phyloP scores from a whole-genome alignment of 2,329 filamentous ascomycete genomes.

The Aspergillus sclerotialis region DNA sequence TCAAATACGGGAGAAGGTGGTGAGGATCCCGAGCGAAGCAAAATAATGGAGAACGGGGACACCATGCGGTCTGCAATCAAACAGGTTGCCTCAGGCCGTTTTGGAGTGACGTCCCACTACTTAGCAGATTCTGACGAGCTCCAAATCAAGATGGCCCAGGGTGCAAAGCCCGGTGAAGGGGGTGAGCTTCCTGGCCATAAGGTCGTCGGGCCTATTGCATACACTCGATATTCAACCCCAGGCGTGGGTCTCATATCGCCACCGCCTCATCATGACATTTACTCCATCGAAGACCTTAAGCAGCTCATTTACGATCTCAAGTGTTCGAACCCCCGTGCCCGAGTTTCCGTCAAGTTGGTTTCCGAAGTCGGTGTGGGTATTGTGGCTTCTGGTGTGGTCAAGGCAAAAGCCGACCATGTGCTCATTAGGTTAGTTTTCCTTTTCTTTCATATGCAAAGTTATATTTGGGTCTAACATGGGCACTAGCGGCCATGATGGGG shows the following conservation, averaged over 20 bases:
- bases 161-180: constrained; percentile 94
- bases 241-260: constrained; percentile 95
- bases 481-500: constrained; percentile 92
- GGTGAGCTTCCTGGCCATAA: constrained; percentile 96
- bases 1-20: constrained; percentile 97
- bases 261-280: constrained; percentile 95
- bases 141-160: constrained; percentile 99
- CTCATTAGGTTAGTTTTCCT: too few relatives aligned
- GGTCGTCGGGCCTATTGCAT: constrained; percentile 87
- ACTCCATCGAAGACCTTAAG: constrained; percentile 96
- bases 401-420: constrained; percentile 95
- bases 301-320: constrained; percentile 97
- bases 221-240: constrained; percentile 90
- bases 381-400: constrained; percentile 92
- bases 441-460: too few relatives aligned
- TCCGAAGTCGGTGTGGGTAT: constrained; percentile 97
- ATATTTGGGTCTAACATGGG: too few relatives aligned
- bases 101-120: constrained; percentile 92
- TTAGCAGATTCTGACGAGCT: constrained; percentile 91
- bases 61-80: constrained; percentile 98
- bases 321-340: constrained; percentile 85
- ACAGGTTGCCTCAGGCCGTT: constrained; percentile 91
- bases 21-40: constrained; percentile 85
- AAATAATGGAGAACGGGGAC: constrained; percentile 81
- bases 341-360: constrained; percentile 94